These are phyloP conservation scores for Aspergillus viridinutans DNA, from an alignment of 2,329 filamentous ascomycete species.

Conservation along the genomic window DNA sequence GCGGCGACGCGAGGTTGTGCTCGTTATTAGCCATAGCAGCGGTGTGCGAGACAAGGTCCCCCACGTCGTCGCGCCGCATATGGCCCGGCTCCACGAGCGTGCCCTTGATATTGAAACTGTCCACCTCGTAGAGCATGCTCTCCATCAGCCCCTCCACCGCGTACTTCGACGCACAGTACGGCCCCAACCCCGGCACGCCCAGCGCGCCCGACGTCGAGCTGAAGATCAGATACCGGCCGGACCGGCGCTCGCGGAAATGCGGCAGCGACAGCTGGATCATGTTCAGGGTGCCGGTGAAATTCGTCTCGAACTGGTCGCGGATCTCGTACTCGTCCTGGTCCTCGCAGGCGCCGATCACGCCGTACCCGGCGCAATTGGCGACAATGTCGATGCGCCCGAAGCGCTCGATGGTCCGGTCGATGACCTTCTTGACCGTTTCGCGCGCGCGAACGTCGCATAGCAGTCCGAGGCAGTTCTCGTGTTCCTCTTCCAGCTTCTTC, in stretches of 20 bases:
- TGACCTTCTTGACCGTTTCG: slow-evolving; percentile 68
- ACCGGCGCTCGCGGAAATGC: slow-evolving; percentile 72
- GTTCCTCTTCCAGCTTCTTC: slow-evolving; percentile 62
- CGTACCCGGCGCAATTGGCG: slow-evolving; percentile 91
- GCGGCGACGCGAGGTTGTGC: slow-evolving; percentile 42
- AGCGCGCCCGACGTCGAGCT: slow-evolving; percentile 87
- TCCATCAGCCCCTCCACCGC: slow-evolving; percentile 94
- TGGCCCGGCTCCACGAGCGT: slow-evolving; percentile 90
- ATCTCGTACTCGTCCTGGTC: slow-evolving; percentile 95
- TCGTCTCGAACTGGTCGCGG: slow-evolving; percentile 94
- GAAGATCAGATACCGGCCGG: slow-evolving; percentile 87
- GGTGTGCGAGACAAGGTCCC: slow-evolving; percentile 28
- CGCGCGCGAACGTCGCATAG: slow-evolving; percentile 85
- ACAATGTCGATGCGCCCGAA: slow-evolving; percentile 86
- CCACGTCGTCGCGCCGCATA: slow-evolving; percentile 72
- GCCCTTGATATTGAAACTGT: slow-evolving; percentile 85
- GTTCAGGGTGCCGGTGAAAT: slow-evolving; percentile 92
- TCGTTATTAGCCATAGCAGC: slow-evolving; percentile 21
- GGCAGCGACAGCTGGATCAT: slow-evolving; percentile 86
- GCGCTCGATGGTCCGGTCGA: slow-evolving; percentile 64
- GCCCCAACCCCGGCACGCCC: slow-evolving; percentile 88
- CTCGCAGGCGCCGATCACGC: slow-evolving; percentile 91
- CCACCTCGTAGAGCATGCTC: slow-evolving; percentile 93
- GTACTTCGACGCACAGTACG: slow-evolving; percentile 96
- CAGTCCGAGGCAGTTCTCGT: slow-evolving; percentile 62